phyloP scores from a whole-genome alignment of 495 filamentous ascomycete genomes.

The Bacidia rubella region DNA sequence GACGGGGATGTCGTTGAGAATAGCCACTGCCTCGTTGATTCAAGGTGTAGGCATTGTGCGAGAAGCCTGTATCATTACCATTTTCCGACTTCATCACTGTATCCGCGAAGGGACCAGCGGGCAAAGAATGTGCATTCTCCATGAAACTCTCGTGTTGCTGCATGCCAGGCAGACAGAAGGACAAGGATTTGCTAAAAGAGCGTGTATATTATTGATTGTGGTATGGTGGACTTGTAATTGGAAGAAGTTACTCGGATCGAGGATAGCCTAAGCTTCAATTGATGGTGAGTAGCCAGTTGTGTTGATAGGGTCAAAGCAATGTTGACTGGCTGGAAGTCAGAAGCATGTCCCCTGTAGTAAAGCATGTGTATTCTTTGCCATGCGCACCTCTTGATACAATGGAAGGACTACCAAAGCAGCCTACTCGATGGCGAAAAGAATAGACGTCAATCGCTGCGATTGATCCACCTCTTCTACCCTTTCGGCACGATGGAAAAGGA shows the following conservation, averaged over 20 bases:
- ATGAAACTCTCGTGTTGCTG: conserved; percentile 48
- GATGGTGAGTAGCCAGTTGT: no score
- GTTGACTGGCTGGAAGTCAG: no score
- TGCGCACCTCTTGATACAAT: no score
- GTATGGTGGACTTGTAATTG: no score
- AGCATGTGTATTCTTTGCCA: no score
- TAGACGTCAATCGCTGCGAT: not conserved
- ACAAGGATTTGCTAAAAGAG: no score
- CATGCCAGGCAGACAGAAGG: conserved; percentile 37
- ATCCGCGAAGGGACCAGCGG: conserved; percentile 43
- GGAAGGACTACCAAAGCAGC: not conserved
- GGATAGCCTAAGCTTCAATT: no score
- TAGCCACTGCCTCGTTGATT: conserved; percentile 63
- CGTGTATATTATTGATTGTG: no score
- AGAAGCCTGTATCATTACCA: conserved; percentile 68
- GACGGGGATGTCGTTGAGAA: conserved; percentile 68
- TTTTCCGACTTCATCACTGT: conserved; percentile 56
- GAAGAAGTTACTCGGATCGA: no score
- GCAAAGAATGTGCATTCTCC: conserved; percentile 28
- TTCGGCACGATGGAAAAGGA: not conserved
- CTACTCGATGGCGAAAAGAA: not conserved
- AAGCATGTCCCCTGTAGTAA: no score
- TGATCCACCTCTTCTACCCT: not conserved
- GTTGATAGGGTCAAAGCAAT: no score
- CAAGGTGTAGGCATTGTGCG: conserved; percentile 75